Conservation (phyloP, 2,329 filamentous ascomycete genomes). For the Salinomyces thailandicus region DNA sequence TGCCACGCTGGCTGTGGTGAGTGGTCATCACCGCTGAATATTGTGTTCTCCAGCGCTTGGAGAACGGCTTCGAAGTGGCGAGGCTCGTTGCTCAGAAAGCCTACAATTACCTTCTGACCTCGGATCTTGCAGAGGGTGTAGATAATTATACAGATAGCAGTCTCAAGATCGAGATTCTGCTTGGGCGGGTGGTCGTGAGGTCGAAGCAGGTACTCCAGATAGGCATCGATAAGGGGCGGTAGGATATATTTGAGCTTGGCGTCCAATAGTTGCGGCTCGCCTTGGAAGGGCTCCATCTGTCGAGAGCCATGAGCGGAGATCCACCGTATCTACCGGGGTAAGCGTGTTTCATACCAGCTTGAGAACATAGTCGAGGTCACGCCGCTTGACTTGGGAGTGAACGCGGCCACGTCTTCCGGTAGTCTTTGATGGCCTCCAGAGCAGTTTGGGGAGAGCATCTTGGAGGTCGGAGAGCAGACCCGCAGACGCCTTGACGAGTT, state of each 20-base stretch:
- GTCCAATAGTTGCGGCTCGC: conserved; percentile 88
- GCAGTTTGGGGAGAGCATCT: conserved; percentile 34
- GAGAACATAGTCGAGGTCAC: conserved; percentile 32
- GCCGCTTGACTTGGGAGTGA: conserved; percentile 29
- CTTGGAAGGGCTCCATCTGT: conserved; percentile 78
- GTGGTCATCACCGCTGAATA: conserved; percentile 14
- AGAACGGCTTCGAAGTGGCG: conserved; percentile 73
- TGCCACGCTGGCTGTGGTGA: conserved; percentile 50
- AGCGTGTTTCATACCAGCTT: conserved; percentile 19
- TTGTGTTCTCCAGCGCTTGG: conserved; percentile 56
- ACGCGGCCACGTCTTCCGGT: conserved; percentile 17
- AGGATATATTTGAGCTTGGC: conserved; percentile 67
- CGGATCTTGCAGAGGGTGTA: conserved; percentile 92
- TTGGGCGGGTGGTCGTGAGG: conserved; percentile 13
- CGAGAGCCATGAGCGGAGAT: conserved; percentile 11
- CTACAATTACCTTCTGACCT: conserved; percentile 82
- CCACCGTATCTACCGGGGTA: not conserved
- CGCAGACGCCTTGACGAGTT: conserved; percentile 34
- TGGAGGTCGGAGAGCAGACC: conserved; percentile 25
- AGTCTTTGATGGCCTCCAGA: conserved; percentile 26
- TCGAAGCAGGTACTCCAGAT: conserved; percentile 53
- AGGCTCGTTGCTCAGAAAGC: conserved; percentile 85
- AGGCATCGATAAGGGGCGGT: conserved; percentile 63
- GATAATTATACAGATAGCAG: conserved; percentile 66
- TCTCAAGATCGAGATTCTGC: conserved; percentile 39